Evolutionary conservation across 768 basidiomycete species (phyloP).

Genomic region (Crucibulum laeve): DNA sequence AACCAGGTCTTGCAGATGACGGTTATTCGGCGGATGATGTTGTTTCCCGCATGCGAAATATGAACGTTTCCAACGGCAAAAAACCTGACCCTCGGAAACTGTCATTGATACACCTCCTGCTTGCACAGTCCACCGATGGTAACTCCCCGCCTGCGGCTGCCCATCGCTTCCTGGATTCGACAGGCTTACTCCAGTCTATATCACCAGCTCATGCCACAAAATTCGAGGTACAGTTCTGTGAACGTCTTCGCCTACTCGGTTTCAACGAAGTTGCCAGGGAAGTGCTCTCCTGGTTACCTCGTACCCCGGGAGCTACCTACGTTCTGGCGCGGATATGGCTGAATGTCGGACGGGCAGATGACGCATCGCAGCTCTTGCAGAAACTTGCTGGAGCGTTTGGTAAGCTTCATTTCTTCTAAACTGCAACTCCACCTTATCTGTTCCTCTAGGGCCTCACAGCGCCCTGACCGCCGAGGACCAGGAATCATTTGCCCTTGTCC

Average conservation of each 20-base stretch:
- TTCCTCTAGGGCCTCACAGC: conserved; percentile 38
- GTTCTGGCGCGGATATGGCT: conserved; percentile 67
- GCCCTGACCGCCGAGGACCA: conserved; percentile 55
- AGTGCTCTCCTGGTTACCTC: conserved; percentile 73
- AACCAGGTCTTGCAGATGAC: conserved; percentile 14
- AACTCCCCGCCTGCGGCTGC: conserved; percentile 53
- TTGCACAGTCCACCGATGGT: conserved; percentile 46
- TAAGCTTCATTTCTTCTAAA: conserved; percentile 27
- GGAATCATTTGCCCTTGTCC: conserved; percentile 55
- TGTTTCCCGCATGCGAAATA: conserved; percentile 61
- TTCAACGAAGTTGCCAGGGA: conserved; percentile 59
- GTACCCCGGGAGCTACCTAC: conserved; percentile 72
- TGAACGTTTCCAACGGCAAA: conserved; percentile 61
- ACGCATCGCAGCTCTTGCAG: conserved; percentile 70
- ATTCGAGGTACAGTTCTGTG: conserved; percentile 70
- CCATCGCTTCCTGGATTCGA: conserved; percentile 66
- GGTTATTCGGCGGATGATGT: conserved; percentile 53
- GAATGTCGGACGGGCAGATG: conserved; percentile 62
- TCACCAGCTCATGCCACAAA: conserved; percentile 65
- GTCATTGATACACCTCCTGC: conserved; percentile 61
- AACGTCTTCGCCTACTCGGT: conserved; percentile 59
- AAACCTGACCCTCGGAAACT: conserved; percentile 45
- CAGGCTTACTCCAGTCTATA: conserved; percentile 62
- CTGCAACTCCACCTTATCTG: conserved; percentile 8
- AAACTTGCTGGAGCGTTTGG: conserved; percentile 74